Evolutionary conservation across 495 filamentous ascomycete genomes (phyloP).

Genomic region (Terfezia boudieri): DNA sequence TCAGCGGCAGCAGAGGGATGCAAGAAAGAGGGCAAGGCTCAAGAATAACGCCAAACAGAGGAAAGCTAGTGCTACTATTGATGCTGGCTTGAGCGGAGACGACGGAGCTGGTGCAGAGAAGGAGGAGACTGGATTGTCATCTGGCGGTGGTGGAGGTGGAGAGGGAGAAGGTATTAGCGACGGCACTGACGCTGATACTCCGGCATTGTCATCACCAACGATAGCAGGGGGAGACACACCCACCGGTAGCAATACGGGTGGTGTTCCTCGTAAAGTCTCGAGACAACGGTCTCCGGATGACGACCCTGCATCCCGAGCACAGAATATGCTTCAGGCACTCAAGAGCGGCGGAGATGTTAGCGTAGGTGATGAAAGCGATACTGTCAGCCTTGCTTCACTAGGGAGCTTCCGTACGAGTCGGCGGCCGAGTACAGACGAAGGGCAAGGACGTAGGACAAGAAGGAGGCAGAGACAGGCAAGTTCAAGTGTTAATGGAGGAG

Average conservation of each 20-base stretch:
- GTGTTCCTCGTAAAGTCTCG: neutral
- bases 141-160: constrained; percentile 4
- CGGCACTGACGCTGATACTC: neutral
- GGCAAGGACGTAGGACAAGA: neutral
- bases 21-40: constrained; percentile 6
- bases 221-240: neutral
- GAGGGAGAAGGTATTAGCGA: constrained; percentile 22
- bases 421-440: neutral
- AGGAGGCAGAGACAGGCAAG: neutral
- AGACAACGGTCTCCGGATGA: constrained; percentile 5
- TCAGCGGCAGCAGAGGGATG: constrained; percentile 39
- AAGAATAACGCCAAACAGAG: constrained; percentile 11
- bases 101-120: constrained; percentile 5
- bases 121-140: constrained; percentile 11
- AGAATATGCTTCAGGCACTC: neutral
- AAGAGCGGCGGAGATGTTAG: neutral
- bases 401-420: neutral
- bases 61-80: constrained; percentile 15
- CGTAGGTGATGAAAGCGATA: neutral
- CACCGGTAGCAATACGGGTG: neutral
- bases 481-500: constrained; percentile 1
- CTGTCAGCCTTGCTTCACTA: neutral
- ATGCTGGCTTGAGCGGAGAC: neutral
- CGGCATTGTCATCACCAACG: neutral
- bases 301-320: neutral